Conservation (phyloP, 2,329 filamentous ascomycete species). For the Fusarium robinianum region DNA sequence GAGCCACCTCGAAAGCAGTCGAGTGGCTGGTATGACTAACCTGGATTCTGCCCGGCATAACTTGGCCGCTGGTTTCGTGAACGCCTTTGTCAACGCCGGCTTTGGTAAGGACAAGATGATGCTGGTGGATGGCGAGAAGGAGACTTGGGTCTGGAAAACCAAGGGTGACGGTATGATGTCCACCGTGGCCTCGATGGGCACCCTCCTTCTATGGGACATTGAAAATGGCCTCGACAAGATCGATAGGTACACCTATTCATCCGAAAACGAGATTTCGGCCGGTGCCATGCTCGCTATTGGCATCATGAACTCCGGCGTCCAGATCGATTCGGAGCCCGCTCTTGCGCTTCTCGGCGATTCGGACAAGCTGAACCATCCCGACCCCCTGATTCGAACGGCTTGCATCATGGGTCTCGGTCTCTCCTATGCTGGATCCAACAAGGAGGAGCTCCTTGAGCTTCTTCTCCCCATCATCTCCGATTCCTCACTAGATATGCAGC, state of each 20-base stretch:
- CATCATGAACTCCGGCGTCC: slow-evolving; percentile 92
- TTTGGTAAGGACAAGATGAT: slow-evolving; percentile 98
- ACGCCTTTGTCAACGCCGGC: slow-evolving; percentile 94
- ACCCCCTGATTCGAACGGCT: slow-evolving; percentile 75
- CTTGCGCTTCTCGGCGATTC: slow-evolving; percentile 81
- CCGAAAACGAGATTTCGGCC: slow-evolving; percentile 81
- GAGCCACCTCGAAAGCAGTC: slow-evolving; percentile 93
- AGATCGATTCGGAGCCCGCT: slow-evolving; percentile 86
- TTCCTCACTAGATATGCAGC: slow-evolving; percentile 85
- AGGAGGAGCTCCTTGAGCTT: slow-evolving; percentile 82
- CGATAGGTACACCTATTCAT: slow-evolving; percentile 87
- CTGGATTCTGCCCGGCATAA: slow-evolving; percentile 96
- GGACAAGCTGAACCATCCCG: slow-evolving; percentile 79
- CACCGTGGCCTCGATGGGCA: slow-evolving; percentile 90
- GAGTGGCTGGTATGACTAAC: slow-evolving; percentile 91
- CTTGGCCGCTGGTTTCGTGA: slow-evolving; percentile 92
- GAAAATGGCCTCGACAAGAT: slow-evolving; percentile 91
- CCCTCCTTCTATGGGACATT: slow-evolving; percentile 90
- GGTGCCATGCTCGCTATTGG: slow-evolving; percentile 92
- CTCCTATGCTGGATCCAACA: slow-evolving; percentile 92
- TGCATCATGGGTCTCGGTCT: slow-evolving; percentile 96
- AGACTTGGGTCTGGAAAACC: slow-evolving; percentile 98
- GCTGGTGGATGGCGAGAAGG: slow-evolving; percentile 85
- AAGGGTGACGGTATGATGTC: slow-evolving; percentile 98
- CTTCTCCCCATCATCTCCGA: slow-evolving; percentile 88